Percentiles rank a stretch among this genome's conserved stretches.
phyloP scores from a whole-genome alignment of 352 stramenopile genomes.

The Thalassiosira mediterranea region DNA sequence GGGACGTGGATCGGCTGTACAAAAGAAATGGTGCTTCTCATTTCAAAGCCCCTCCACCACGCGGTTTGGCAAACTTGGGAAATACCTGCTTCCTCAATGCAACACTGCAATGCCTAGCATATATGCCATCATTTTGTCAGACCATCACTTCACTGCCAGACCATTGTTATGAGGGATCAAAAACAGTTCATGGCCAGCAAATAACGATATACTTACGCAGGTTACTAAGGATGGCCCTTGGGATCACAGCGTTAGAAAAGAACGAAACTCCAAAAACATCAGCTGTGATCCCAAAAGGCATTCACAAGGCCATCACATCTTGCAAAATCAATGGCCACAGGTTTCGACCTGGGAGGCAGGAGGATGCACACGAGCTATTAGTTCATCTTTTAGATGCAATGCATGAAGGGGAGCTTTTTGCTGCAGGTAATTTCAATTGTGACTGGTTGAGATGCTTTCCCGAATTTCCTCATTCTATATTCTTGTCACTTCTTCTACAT shows the following conservation, averaged over 20 bases:
- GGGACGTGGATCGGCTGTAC: conserved; percentile 46
- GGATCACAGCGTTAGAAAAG: conserved; percentile 27
- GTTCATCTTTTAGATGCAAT: conserved; percentile 80
- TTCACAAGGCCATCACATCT: conserved; percentile 60
- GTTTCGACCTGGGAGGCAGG: conserved; percentile 78
- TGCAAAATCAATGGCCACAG: conserved; percentile 59
- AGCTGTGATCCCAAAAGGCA: conserved; percentile 55
- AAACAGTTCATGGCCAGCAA: conserved; percentile 56
- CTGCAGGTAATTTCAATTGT: too few species aligned
- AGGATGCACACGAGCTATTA: conserved; percentile 85
- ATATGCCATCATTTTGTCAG: conserved; percentile 81
- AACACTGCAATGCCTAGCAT: conserved; percentile 81
- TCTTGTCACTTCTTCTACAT: too few species aligned
- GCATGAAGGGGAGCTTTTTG: conserved; percentile 75
- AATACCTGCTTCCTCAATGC: conserved; percentile 87
- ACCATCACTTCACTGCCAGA: conserved; percentile 51
- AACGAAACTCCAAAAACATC: conserved; percentile 23
- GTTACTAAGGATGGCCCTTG: conserved; percentile 63
- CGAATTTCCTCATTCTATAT: too few species aligned
- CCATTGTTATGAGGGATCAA: conserved; percentile 35
- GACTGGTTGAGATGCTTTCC: too few species aligned
- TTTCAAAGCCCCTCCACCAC: conserved; percentile 18
- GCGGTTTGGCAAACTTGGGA: conserved; percentile 80
- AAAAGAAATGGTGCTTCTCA: conserved; percentile 20
- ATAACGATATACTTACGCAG: conserved; percentile 59